Evolutionary conservation across 1,139 yeast genomes (phyloP).

Genomic region (Lodderomyces jiufengensis): DNA sequence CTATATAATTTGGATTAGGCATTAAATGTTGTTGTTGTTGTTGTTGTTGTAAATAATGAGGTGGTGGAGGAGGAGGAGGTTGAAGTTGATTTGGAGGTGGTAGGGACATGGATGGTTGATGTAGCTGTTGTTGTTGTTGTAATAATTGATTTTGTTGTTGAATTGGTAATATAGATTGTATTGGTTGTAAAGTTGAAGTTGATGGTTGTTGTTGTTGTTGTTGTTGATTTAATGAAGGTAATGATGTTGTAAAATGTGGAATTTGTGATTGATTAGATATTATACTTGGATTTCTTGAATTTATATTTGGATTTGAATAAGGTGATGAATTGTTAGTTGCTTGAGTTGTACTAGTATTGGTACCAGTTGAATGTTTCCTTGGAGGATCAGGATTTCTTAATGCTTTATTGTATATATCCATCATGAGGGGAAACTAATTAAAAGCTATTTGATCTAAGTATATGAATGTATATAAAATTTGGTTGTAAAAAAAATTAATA

Average conservation of each 20-base stretch:
- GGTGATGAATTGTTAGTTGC: neutral
- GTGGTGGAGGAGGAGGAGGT: neutral
- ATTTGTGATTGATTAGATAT: neutral
- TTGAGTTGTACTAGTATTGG: neutral
- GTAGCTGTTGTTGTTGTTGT: slow-evolving; percentile 1
- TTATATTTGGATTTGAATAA: neutral
- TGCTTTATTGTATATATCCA: slow-evolving; percentile 15
- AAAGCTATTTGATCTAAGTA: no score
- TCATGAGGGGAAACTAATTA: no score
- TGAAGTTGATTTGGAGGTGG: neutral
- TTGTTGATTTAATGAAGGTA: slow-evolving; percentile 4
- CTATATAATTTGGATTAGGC: neutral
- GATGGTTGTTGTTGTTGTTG: slow-evolving; percentile 6
- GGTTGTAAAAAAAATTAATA: no score
- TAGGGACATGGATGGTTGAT: neutral
- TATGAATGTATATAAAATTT: no score
- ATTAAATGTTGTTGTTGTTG: neutral
- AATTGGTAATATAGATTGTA: neutral
- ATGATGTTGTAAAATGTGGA: neutral
- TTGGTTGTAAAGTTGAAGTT: slow-evolving; percentile 2
- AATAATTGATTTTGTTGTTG: no score
- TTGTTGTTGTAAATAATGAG: neutral
- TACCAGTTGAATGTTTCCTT: slow-evolving; percentile 6
- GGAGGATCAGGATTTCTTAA: slow-evolving; percentile 15
- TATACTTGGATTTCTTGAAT: slow-evolving; percentile 2